phyloP scores from a whole-genome alignment of 148 eudicot genomes.

The Vaccinium darrowii region DNA sequence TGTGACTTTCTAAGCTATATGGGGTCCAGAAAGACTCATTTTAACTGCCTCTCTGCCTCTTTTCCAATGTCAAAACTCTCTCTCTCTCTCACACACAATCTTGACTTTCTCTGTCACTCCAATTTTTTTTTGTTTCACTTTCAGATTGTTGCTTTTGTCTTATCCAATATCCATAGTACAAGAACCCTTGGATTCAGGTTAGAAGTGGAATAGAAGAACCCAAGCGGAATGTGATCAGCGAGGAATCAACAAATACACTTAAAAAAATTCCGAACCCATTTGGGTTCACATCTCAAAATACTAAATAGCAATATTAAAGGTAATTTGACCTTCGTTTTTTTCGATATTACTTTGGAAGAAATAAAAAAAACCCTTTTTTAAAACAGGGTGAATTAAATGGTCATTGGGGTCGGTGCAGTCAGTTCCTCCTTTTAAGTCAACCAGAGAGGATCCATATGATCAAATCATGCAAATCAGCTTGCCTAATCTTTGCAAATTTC shows the following conservation, averaged over 20 bases:
- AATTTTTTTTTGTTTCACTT: slow-evolving; percentile 4
- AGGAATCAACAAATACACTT: background rate
- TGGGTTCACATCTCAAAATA: background rate
- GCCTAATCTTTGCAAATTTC: background rate
- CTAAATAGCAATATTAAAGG: background rate
- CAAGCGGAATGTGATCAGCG: slow-evolving; percentile 29
- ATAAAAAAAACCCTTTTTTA: background rate
- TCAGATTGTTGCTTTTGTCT: slow-evolving; percentile 9
- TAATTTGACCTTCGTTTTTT: background rate
- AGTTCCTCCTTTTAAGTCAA: slow-evolving; percentile 27
- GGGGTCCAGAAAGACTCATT: background rate
- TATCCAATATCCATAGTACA: background rate
- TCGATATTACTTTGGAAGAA: background rate
- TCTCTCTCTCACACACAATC: background rate
- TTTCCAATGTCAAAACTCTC: background rate
- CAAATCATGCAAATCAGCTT: background rate
- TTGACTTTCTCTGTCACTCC: background rate
- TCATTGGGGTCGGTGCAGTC: slow-evolving; percentile 29
- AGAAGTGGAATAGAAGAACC: slow-evolving; percentile 30
- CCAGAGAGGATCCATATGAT: slow-evolving; percentile 16
- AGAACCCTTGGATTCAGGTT: slow-evolving; percentile 18
- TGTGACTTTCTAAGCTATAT: background rate
- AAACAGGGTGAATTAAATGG: slow-evolving; percentile 29
- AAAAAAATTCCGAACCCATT: background rate
- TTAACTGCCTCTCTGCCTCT: background rate